A percentile compares a stretch with the other conserved stretches of the same genome.
These are phyloP conservation scores for Fusarium illudens DNA, from an alignment of 2,329 filamentous ascomycete species.

Conservation along the genomic window DNA sequence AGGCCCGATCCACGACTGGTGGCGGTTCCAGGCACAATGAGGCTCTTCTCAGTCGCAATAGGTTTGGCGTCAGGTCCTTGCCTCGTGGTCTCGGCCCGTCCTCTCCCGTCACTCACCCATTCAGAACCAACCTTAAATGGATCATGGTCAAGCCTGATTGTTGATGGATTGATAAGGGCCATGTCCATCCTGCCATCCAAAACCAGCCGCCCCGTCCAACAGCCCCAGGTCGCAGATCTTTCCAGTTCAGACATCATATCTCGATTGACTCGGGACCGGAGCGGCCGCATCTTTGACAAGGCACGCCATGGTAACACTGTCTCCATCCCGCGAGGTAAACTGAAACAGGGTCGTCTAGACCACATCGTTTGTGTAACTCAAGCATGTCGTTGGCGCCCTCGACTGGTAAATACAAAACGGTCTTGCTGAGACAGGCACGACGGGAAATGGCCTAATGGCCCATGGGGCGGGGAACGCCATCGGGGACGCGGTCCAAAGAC, in stretches of 20 bases:
- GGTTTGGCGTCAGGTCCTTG: constrained; percentile 1
- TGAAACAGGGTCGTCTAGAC: background rate
- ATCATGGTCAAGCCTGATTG: background rate
- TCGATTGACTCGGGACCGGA: background rate
- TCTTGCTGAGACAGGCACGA: background rate
- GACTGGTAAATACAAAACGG: background rate
- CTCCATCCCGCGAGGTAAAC: background rate
- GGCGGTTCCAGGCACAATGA: background rate
- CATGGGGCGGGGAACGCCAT: background rate
- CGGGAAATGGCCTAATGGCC: background rate
- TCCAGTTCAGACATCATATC: background rate
- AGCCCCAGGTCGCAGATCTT: background rate
- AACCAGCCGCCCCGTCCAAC: background rate
- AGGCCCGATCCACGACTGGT: background rate
- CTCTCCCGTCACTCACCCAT: background rate
- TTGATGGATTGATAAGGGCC: background rate
- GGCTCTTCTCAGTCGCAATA: background rate
- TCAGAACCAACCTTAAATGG: background rate
- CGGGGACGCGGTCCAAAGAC: background rate
- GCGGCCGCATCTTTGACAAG: background rate
- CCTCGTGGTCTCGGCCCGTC: constrained; percentile 9
- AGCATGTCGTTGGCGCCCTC: background rate
- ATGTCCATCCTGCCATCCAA: background rate
- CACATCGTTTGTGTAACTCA: background rate
- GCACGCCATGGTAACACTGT: background rate